Conservation (phyloP, 768 basidiomycete species). For the Cystobasidium onofrii region DNA sequence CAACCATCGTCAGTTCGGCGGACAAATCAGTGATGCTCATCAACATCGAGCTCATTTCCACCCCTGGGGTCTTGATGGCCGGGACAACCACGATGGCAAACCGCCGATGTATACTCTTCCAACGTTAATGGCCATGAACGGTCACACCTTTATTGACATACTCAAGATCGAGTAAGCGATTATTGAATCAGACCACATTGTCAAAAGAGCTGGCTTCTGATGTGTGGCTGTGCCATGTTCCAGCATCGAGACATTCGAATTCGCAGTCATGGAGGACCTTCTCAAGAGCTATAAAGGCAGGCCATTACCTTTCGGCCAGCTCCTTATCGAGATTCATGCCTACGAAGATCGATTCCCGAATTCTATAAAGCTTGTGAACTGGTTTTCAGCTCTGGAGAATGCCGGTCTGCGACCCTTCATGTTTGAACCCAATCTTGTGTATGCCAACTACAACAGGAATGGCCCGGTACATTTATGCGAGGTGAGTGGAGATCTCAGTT, state of each 20-base stretch:
- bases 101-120: slow-evolving; percentile 31
- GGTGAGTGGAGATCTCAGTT: background rate
- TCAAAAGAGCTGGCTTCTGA: background rate
- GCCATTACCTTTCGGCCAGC: slow-evolving; percentile 35
- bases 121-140: slow-evolving; percentile 23
- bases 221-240: background rate
- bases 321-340: slow-evolving; percentile 36
- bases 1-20: slow-evolving; percentile 32
- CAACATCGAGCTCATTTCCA: slow-evolving; percentile 15
- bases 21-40: background rate
- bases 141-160: slow-evolving; percentile 35
- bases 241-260: slow-evolving; percentile 33
- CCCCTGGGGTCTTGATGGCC: slow-evolving; percentile 18
- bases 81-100: slow-evolving; percentile 18
- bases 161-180: slow-evolving; percentile 34
- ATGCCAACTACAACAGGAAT: slow-evolving; percentile 8
- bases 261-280: slow-evolving; percentile 26
- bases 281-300: slow-evolving; percentile 17
- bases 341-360: slow-evolving; percentile 26
- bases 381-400: slow-evolving; percentile 8
- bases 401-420: slow-evolving; percentile 31
- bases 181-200: background rate
- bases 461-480: slow-evolving; percentile 17
- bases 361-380: background rate
- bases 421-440: slow-evolving; percentile 31